phyloP scores from a whole-genome alignment of 2,329 filamentous ascomycete species.

The Ascochyta rabiei region DNA sequence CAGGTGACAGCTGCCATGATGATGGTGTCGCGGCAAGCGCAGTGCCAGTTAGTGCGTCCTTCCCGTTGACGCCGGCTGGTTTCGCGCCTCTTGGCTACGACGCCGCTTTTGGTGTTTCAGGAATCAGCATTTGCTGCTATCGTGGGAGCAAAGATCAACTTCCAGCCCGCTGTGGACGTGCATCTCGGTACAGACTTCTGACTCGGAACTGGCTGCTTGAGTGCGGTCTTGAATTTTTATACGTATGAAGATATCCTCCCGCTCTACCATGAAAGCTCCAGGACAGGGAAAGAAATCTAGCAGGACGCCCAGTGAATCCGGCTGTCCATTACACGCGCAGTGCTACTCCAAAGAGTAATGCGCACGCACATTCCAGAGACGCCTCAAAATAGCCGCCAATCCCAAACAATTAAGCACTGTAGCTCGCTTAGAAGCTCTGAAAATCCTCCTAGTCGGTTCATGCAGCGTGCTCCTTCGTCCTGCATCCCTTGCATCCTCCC shows the following conservation, averaged over 20 bases:
- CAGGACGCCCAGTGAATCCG: background rate
- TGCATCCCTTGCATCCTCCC: constrained; percentile 9
- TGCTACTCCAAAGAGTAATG: constrained; percentile 10
- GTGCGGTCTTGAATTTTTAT: background rate
- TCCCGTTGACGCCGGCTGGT: constrained; percentile 11
- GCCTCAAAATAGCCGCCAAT: constrained; percentile 7
- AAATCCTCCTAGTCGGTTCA: constrained; percentile 6
- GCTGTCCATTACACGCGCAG: constrained; percentile 2
- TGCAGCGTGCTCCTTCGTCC: background rate
- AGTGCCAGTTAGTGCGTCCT: constrained; percentile 7
- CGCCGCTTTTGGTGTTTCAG: constrained; percentile 16
- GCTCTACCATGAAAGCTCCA: background rate
- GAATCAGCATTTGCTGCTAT: constrained; percentile 1
- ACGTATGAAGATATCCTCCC: background rate
- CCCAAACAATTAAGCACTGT: constrained; percentile 10
- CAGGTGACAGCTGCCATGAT: background rate
- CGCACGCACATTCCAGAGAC: constrained; percentile 10
- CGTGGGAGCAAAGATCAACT: background rate
- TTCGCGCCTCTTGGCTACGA: constrained; percentile 12
- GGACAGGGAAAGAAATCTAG: background rate
- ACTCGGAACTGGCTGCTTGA: background rate
- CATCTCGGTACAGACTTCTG: background rate
- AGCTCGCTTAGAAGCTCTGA: constrained; percentile 13
- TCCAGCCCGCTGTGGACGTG: background rate
- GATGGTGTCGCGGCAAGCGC: constrained; percentile 1